Conservation (phyloP, 768 basidiomycete species). For the Lactifluus rugatus region DNA sequence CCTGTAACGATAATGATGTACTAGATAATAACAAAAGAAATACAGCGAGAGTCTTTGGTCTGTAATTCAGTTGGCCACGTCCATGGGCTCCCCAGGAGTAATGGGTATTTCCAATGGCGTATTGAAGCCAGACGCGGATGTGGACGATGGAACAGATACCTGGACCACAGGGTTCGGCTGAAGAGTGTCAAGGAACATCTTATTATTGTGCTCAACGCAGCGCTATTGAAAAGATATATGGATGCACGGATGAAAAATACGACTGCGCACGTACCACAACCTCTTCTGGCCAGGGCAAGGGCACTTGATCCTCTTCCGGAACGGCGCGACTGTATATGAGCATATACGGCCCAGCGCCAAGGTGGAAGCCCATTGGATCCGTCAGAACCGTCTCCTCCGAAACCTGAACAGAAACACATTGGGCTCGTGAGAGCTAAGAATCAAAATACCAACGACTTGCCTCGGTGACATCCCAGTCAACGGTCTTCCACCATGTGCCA, state of each 20-base stretch:
- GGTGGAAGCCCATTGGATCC: conserved; percentile 62
- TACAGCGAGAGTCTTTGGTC: not conserved
- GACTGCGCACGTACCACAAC: conserved; percentile 23
- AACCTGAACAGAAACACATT: conserved; percentile 37
- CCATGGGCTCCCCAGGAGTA: conserved; percentile 18
- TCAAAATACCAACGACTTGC: conserved; percentile 27
- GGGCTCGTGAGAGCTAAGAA: not conserved
- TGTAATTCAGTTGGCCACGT: conserved; percentile 9
- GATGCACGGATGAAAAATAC: not conserved
- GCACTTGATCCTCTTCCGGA: conserved; percentile 21
- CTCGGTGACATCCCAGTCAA: conserved; percentile 60
- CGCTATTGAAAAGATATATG: conserved; percentile 21
- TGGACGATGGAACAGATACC: conserved; percentile 17
- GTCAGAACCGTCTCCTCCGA: conserved; percentile 58
- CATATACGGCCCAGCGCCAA: conserved; percentile 69
- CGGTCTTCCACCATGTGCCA: conserved; percentile 72
- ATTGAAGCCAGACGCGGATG: conserved; percentile 13
- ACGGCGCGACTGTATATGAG: conserved; percentile 51
- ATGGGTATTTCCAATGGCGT: conserved; percentile 12
- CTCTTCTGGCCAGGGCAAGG: conserved; percentile 25
- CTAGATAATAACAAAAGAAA: conserved; percentile 11
- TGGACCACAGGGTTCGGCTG: conserved; percentile 19
- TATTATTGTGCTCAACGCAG: conserved; percentile 31
- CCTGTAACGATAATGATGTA: not conserved
- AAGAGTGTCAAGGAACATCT: conserved; percentile 25